Evolutionary conservation across 345 rosid species (phyloP).

Genomic region (Eucalyptus regnans): DNA sequence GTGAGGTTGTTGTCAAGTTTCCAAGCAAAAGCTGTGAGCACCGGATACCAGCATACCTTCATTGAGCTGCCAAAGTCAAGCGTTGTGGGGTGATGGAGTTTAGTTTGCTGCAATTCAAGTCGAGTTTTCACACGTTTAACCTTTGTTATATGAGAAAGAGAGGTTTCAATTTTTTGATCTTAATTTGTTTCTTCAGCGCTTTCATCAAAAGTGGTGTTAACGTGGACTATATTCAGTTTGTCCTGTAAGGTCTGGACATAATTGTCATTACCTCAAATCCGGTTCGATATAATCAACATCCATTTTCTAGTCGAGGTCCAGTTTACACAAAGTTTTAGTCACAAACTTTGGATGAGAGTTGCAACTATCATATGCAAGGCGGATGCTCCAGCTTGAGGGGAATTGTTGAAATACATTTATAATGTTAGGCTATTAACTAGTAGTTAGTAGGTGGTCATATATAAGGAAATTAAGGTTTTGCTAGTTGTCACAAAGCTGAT

Average conservation of each 20-base stretch:
- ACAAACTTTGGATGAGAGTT: not conserved
- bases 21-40: not conserved
- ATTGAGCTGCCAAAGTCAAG: not conserved
- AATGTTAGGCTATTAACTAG: not conserved
- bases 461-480: not conserved
- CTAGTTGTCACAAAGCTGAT: too few relatives aligned
- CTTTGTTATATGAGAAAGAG: not conserved
- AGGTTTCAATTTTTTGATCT: not conserved
- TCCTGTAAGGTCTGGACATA: not conserved
- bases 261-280: not conserved
- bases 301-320: not conserved
- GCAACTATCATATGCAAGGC: not conserved
- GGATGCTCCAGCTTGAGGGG: not conserved
- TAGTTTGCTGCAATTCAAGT: not conserved
- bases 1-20: not conserved
- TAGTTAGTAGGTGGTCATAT: not conserved
- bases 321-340: not conserved
- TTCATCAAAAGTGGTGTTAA: not conserved
- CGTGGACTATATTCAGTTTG: not conserved
- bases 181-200: not conserved
- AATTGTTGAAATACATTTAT: not conserved
- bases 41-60: not conserved
- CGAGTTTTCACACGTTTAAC: not conserved
- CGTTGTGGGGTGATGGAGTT: not conserved
- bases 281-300: not conserved